Percentiles rank a stretch among this genome's conserved stretches.
These are phyloP conservation scores for Cryphonectria japonica DNA, from an alignment of 2,329 filamentous ascomycete species.

Conservation along the genomic window DNA sequence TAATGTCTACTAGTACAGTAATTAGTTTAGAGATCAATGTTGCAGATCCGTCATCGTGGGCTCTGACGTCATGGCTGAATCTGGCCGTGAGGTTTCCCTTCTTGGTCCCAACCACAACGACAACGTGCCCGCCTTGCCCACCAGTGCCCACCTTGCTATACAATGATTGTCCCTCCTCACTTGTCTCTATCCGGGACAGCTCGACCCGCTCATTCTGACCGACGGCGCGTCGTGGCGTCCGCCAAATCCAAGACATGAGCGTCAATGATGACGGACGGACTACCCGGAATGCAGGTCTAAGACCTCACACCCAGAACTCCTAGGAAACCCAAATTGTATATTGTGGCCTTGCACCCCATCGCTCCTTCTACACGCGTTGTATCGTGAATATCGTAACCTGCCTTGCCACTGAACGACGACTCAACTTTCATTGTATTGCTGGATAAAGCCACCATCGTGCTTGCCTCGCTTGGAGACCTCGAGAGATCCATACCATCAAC, in stretches of 20 bases:
- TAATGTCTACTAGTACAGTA: not conserved
- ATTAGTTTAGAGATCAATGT: not conserved
- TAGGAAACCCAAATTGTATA: not conserved
- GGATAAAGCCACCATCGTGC: not conserved
- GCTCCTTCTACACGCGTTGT: not conserved
- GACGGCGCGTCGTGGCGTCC: slow-evolving; percentile 3
- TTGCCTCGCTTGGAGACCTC: not conserved
- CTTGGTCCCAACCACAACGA: not conserved
- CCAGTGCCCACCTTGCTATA: not conserved
- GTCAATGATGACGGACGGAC: slow-evolving; percentile 26
- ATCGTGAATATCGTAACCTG: not conserved
- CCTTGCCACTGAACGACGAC: not conserved
- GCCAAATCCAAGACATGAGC: slow-evolving; percentile 24
- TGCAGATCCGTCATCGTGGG: not conserved
- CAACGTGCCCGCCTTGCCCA: not conserved
- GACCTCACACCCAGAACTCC: not conserved
- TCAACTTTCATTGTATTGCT: not conserved
- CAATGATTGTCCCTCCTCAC: not conserved
- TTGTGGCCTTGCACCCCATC: not conserved
- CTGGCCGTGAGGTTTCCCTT: not conserved
- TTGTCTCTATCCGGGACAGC: slow-evolving; percentile 9
- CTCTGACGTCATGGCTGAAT: slow-evolving; percentile 10
- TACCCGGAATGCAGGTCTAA: slow-evolving; percentile 3
- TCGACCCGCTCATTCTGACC: not conserved
- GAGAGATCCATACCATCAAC: slow-evolving; percentile 8